These are phyloP conservation scores for Colletotrichum sp. DNA, from an alignment of 2,329 filamentous ascomycete species.

Conservation along the genomic window DNA sequence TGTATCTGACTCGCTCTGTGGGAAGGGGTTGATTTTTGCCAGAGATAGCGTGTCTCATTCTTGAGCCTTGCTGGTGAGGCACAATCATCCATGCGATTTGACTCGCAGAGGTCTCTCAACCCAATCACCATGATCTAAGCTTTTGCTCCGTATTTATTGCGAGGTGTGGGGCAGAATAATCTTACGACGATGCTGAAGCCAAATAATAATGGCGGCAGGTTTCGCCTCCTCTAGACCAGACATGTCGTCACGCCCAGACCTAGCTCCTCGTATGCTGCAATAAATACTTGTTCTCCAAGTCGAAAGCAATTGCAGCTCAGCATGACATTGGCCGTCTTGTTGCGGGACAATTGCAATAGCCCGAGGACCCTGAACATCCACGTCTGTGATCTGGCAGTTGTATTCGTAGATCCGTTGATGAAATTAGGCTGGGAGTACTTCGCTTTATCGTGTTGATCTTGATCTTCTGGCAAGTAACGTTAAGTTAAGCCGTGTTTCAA, in stretches of 20 bases:
- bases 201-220: background rate
- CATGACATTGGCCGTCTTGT: background rate
- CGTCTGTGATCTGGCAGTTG: too few species aligned
- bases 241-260: background rate
- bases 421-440: too few species aligned
- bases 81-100: fast-evolving
- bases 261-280: background rate
- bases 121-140: background rate
- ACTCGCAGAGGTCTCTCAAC: background rate
- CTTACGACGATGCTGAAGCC: background rate
- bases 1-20: background rate
- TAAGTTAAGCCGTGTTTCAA: too few species aligned
- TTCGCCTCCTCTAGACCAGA: background rate
- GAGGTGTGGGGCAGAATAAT: background rate
- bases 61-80: background rate
- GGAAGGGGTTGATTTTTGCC: background rate
- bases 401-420: too few species aligned
- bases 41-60: background rate
- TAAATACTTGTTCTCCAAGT: background rate
- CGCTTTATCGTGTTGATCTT: too few species aligned
- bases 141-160: background rate
- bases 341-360: background rate
- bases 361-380: background rate
- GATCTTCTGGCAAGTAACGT: too few species aligned
- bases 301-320: too few species aligned